Evolutionary conservation across 108 stramenopile species (phyloP), one percentile per base, ranked within the genome.

Genomic region (Tribonema minus): DNA sequence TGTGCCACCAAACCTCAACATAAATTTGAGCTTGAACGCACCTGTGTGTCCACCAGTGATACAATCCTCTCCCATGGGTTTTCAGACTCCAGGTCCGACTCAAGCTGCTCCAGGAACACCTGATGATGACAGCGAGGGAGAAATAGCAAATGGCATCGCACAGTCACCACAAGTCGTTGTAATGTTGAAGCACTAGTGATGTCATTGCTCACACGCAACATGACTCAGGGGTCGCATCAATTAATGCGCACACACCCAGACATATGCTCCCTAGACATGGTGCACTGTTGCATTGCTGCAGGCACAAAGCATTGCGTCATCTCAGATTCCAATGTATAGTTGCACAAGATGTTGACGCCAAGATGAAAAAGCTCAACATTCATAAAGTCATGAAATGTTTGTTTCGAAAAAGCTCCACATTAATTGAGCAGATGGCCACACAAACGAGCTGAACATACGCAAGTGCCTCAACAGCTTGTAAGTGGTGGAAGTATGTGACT

Each of bases 21-120:
- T n/a, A n/a, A n/a, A n/a, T n/a, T n/a, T n/a, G n/a, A n/a, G n/a
- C n/a, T n/a, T n/a, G n/a, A n/a, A n/a, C n/a, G n/a, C n/a, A n/a
- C n/a, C 64, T 65, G 64, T 9, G 41, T 39, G 64, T 74, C 64
- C 27, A 79, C 61, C 15, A 79, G 78, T 32, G 61, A 70, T 15
- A 70, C 64, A 30, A 79, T 61, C 9, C 78, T 39, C 39, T 79
- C 78, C 78, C 78, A 79, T 23, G 78, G 78, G 39, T 79, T 79
- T 39, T 79, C 78, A 38, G 61, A 61, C 78, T 79, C 78, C 38
- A 79, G 46, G 30, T 79, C 78, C 38, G 68, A 68, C 61, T 79
- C 78, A 30, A 79, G 62, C 62, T 79, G 67, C 41, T 79, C 78
- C 62, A 79, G 62, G 46, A 68, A 68, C 36, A 79, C 67, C 76